Evolutionary conservation across 2,329 filamentous ascomycete genomes (phyloP).

Genomic region (Xylaria sp.): DNA sequence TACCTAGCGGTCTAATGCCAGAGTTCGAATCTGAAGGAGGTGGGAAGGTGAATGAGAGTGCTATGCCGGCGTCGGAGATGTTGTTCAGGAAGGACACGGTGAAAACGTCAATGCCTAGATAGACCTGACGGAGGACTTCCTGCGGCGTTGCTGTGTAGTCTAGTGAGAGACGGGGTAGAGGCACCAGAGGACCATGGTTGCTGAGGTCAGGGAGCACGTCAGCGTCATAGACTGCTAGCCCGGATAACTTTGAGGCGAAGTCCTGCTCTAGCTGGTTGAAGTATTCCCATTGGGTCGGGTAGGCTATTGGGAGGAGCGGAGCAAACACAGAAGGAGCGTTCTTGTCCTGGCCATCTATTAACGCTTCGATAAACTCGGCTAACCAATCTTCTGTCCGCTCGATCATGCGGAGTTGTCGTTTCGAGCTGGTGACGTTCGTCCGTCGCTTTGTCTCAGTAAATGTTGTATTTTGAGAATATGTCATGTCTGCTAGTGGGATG

Average conservation of each 20-base stretch:
- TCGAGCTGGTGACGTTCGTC: slow-evolving; percentile 64
- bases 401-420: slow-evolving; percentile 83
- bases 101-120: slow-evolving; percentile 82
- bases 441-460: slow-evolving; percentile 68
- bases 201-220: slow-evolving; percentile 74
- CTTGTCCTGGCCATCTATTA: slow-evolving; percentile 49
- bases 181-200: slow-evolving; percentile 61
- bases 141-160: slow-evolving; percentile 72
- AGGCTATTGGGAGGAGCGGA: slow-evolving; percentile 78
- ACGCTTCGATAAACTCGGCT: slow-evolving; percentile 67
- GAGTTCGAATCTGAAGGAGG: slow-evolving; percentile 45
- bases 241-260: slow-evolving; percentile 66
- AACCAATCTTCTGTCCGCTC: slow-evolving; percentile 88
- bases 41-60: slow-evolving; percentile 81
- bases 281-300: slow-evolving; percentile 82
- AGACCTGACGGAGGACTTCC: slow-evolving; percentile 78
- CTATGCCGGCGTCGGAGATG: slow-evolving; percentile 85
- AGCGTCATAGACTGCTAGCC: slow-evolving; percentile 82
- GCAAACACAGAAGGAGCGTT: slow-evolving; percentile 63
- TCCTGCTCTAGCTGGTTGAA: slow-evolving; percentile 76
- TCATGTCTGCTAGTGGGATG: slow-evolving; percentile 80
- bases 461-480: slow-evolving; percentile 55
- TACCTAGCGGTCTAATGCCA: slow-evolving; percentile 66
- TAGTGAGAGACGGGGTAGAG: slow-evolving; percentile 79
- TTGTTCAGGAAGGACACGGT: slow-evolving; percentile 78